Percentiles rank a stretch among this genome's conserved stretches.
Conservation (phyloP, 371 early-diverging fungal species). For the Blakeslea trispora region DNA sequence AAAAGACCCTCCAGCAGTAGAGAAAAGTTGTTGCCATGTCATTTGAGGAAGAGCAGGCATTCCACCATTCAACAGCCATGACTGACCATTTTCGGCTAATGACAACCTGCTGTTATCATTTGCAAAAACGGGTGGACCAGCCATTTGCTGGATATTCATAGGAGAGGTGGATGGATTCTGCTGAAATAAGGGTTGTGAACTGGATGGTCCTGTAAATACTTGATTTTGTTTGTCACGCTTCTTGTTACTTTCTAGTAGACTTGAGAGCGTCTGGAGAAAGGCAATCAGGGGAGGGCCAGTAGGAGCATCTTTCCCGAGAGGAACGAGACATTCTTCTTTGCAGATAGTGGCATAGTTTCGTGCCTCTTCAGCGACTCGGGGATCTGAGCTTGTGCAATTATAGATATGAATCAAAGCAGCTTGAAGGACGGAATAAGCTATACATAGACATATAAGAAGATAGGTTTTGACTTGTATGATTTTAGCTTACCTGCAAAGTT, state of each 20-base stretch:
- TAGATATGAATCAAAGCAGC: conserved; percentile 48
- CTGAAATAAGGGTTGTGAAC: conserved; percentile 8
- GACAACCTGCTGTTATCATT: not conserved
- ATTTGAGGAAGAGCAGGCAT: conserved; percentile 22
- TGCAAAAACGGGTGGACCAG: not conserved
- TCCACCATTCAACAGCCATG: conserved; percentile 23
- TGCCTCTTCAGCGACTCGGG: conserved; percentile 26
- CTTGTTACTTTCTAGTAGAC: conserved; percentile 11
- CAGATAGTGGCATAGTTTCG: conserved; percentile 35
- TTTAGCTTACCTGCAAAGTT: conserved; percentile 37
- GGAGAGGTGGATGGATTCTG: conserved; percentile 6
- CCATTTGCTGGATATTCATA: conserved; percentile 30
- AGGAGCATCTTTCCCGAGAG: conserved; percentile 35
- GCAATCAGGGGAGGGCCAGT: conserved; percentile 34
- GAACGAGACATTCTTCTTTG: conserved; percentile 34
- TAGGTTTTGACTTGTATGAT: not conserved
- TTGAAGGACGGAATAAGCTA: conserved; percentile 46
- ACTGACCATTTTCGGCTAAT: not conserved
- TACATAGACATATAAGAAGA: not conserved
- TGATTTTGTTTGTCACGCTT: not conserved
- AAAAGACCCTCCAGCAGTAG: conserved; percentile 41
- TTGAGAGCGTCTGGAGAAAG: conserved; percentile 35
- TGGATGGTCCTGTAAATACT: not conserved
- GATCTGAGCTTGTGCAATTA: conserved; percentile 36
- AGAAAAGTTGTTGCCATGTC: conserved; percentile 45